A percentile compares a stretch with the other conserved stretches of the same genome.
phyloP scores from a whole-genome alignment of 1,139 yeast genomes.

The Zygotorulaspora mrakii region DNA sequence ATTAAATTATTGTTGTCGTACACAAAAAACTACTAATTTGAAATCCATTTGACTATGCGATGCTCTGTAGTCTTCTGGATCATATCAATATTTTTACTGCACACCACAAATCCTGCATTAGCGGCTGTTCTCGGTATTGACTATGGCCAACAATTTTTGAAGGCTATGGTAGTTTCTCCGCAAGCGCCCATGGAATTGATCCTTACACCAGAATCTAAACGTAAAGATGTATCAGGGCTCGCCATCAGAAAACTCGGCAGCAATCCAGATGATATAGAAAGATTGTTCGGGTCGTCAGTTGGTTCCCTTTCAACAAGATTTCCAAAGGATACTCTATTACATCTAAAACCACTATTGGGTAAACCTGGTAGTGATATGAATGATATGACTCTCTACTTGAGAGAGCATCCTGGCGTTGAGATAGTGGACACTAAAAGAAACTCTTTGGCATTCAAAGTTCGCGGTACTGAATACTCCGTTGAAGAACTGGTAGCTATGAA shows the following conservation, averaged over 20 bases:
- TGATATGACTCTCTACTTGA: slow-evolving; percentile 44
- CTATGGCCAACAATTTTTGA: slow-evolving; percentile 83
- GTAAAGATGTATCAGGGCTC: slow-evolving; percentile 81
- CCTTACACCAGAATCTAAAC: slow-evolving; percentile 82
- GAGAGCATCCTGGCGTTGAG: slow-evolving; percentile 59
- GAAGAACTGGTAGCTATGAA: slow-evolving; percentile 89
- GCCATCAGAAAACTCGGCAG: slow-evolving; percentile 51
- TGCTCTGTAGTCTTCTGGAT: slow-evolving; percentile 7
- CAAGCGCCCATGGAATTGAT: slow-evolving; percentile 84
- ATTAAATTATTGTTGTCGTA: too few species aligned
- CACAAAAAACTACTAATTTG: background rate
- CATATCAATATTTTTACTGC: slow-evolving; percentile 4
- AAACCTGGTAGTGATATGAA: slow-evolving; percentile 49
- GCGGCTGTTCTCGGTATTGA: slow-evolving; percentile 84
- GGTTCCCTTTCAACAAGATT: slow-evolving; percentile 66
- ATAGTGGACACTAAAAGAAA: slow-evolving; percentile 49
- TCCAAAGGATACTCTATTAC: slow-evolving; percentile 67
- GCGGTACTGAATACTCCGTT: slow-evolving; percentile 49
- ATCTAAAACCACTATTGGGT: slow-evolving; percentile 71
- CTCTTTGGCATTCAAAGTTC: slow-evolving; percentile 55
- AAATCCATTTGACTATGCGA: slow-evolving; percentile 6
- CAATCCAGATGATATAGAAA: slow-evolving; percentile 49
- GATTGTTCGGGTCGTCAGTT: slow-evolving; percentile 78
- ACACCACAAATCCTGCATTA: slow-evolving; percentile 18
- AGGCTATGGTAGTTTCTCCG: slow-evolving; percentile 88